Conservation (phyloP, 2,329 filamentous ascomycete species). For the Aspergillus versicolor region DNA sequence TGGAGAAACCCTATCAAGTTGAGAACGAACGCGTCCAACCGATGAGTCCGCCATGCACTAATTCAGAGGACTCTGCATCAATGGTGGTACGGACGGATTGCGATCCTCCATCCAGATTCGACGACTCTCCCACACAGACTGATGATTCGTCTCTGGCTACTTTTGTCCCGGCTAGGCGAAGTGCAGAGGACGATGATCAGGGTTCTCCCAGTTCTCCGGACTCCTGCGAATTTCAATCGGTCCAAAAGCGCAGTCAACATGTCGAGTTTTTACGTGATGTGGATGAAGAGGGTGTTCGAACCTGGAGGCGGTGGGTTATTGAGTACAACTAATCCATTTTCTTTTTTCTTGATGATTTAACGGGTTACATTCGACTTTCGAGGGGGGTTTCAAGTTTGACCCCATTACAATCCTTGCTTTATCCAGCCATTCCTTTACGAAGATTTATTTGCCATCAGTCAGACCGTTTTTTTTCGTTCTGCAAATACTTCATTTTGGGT, state of each 20-base stretch:
- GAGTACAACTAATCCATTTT: conserved; percentile 32
- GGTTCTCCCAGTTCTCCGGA: conserved; percentile 13
- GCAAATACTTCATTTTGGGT: neutral
- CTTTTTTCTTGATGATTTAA: neutral
- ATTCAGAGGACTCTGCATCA: neutral
- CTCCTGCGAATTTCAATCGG: conserved; percentile 7
- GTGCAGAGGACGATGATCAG: conserved; percentile 9
- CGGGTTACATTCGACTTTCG: neutral
- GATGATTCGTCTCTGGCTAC: conserved; percentile 13
- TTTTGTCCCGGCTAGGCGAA: conserved; percentile 14
- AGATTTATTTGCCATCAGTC: conserved; percentile 1
- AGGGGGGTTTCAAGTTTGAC: neutral
- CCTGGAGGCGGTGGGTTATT: conserved; percentile 35
- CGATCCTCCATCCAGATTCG: conserved; percentile 7
- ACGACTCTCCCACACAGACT: conserved; percentile 7
- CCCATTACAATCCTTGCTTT: neutral
- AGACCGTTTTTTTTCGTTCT: neutral
- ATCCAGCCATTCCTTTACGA: neutral
- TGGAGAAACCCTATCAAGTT: conserved; percentile 8
- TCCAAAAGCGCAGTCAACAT: conserved; percentile 31
- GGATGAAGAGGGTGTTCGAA: conserved; percentile 31
- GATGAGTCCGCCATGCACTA: neutral
- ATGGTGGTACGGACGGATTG: conserved; percentile 7
- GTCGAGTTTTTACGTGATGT: conserved; percentile 32
- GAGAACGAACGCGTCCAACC: conserved; percentile 1